Evolutionary conservation across 257 asterid genomes (phyloP), one percentile per base, ranked within the genome.

Genomic region (Plantago elongata): DNA sequence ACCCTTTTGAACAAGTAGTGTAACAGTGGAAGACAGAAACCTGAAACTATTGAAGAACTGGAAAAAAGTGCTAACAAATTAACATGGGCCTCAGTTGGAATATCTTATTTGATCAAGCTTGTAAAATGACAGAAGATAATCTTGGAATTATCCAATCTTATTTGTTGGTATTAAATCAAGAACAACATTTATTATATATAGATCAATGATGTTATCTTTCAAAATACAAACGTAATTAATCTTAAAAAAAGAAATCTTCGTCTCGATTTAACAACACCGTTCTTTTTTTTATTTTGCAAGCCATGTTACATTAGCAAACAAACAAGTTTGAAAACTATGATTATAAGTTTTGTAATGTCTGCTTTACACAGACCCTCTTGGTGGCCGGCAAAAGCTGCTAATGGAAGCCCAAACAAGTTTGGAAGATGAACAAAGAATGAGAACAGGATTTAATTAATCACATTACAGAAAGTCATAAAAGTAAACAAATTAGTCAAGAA

Each of bases 311-410:
- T 18, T 11, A 60, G 60, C 65, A 42, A 72, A 70, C 72, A 71
- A 66, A 64, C 49, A 40, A 50, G 49, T 43, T 51, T 17, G 66
- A 72, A 74, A 74, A 69, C 54, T 65, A 68, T 54, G 63, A 45
- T 61, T 54, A 50, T 62, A 69, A 75, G 62, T 80, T 83, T 74
- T 34, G 40, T 34, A 34, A 67, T 79, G 85, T 75, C 80, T 68
- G 74, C 65, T 63, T 66, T 76, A 61, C 67, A 82, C 40, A 34
- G 63, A 22, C 29, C 55, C 62, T 74, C 80, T 51, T 73, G 79
- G 75, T 71, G 63, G 74, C 81, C 77, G 84, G 88, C 95, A 85
- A 83, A 86, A 77, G 93, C 93, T 86, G 95, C 83, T 58, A 75
- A 70, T 71, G 77, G 90, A 88, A 82, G 83, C 82, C 47, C 42